Conservation (phyloP, 371 early-diverging fungal species). For the Parasitella parasitica region DNA sequence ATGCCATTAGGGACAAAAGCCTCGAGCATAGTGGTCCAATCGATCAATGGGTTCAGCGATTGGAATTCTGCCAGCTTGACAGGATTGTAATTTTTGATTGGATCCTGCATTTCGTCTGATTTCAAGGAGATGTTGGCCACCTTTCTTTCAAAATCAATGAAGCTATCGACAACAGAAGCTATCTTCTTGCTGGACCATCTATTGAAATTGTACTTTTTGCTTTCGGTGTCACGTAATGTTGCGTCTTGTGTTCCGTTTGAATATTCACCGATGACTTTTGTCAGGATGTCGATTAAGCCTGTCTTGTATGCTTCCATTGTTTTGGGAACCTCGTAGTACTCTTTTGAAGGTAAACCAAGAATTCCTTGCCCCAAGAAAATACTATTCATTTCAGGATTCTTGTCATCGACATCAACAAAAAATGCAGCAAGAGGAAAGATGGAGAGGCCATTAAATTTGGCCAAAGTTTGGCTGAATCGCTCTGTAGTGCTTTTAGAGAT, state of each 20-base stretch:
- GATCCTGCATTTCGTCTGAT: too few species aligned
- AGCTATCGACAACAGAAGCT: constrained; percentile 31
- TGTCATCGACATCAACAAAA: constrained; percentile 38
- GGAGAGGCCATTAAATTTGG: constrained; percentile 6
- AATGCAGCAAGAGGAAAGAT: constrained; percentile 30
- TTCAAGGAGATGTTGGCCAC: too few species aligned
- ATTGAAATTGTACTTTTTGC: constrained; percentile 1
- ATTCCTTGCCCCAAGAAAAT: constrained; percentile 44
- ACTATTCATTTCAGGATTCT: constrained; percentile 36
- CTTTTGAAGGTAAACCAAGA: constrained; percentile 52
- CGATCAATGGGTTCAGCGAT: constrained; percentile 21
- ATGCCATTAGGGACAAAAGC: constrained; percentile 1
- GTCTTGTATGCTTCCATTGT: constrained; percentile 31
- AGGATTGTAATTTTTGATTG: constrained; percentile 54
- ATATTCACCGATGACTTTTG: constrained; percentile 12
- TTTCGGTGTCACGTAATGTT: background rate
- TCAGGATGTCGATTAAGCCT: constrained; percentile 27
- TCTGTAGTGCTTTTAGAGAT: background rate
- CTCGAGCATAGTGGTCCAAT: constrained; percentile 21
- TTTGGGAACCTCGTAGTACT: constrained; percentile 49
- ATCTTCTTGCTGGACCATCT: constrained; percentile 10
- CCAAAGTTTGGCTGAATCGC: constrained; percentile 8
- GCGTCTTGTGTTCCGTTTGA: background rate
- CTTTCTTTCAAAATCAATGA: constrained; percentile 54
- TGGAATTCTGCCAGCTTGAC: constrained; percentile 37